Conservation (phyloP, 495 filamentous ascomycete genomes). For the Aspergillus funiculosus region DNA sequence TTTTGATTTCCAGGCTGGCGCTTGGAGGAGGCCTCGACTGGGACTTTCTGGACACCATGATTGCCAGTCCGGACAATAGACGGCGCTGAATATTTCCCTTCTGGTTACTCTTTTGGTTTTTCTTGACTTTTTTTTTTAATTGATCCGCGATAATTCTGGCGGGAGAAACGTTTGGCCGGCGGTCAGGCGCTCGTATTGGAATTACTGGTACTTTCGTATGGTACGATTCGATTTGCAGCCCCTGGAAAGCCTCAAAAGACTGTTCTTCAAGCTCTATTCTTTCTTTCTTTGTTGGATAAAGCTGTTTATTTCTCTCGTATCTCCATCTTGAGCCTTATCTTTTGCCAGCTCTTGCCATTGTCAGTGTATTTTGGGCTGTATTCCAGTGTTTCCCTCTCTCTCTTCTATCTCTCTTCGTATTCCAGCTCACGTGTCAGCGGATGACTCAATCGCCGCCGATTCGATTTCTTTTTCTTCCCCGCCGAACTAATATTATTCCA, state of each 20-base stretch:
- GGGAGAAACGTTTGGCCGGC: constrained; percentile 22
- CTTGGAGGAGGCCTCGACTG: constrained; percentile 25
- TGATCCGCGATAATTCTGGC: constrained; percentile 14
- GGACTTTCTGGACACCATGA: constrained; percentile 24
- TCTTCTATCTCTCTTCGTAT: constrained; percentile 5
- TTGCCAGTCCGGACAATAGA: neutral
- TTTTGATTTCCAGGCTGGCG: constrained; percentile 24
- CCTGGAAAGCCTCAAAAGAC: constrained; percentile 8
- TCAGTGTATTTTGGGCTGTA: neutral
- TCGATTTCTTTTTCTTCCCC: constrained; percentile 37
- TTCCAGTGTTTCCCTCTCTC: neutral
- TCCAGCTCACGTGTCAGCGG: constrained; percentile 29
- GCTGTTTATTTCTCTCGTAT: too few relatives aligned
- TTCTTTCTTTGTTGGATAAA: too few relatives aligned
- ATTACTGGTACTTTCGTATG: constrained; percentile 1
- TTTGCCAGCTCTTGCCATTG: neutral
- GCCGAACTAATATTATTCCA: constrained; percentile 25
- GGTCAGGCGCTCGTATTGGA: constrained; percentile 2
- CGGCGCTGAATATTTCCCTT: neutral
- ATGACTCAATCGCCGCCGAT: constrained; percentile 44
- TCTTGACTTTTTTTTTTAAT: constrained; percentile 7
- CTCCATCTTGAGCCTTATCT: too few relatives aligned
- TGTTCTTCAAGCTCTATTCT: too few relatives aligned
- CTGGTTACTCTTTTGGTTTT: neutral
- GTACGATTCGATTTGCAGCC: constrained; percentile 1